Conservation (phyloP, 2,329 filamentous ascomycete species). For the Chalaropsis ovoidea region DNA sequence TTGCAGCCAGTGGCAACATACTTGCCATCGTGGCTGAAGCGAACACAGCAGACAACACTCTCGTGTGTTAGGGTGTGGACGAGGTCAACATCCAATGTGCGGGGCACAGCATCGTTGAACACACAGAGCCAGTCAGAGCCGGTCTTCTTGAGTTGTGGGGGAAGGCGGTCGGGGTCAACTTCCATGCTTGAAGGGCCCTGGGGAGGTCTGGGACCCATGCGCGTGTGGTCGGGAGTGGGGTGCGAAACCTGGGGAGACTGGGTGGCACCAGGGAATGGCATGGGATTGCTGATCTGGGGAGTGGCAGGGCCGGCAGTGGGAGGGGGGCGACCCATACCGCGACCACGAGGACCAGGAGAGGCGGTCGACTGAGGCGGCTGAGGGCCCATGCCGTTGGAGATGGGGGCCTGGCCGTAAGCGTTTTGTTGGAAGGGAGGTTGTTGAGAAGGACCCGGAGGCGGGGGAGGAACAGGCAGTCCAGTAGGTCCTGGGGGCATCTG, state of each 20-base stretch:
- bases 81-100: slow-evolving; percentile 83
- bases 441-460: slow-evolving; percentile 51
- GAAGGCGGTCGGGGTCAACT: slow-evolving; percentile 74
- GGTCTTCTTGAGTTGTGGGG: slow-evolving; percentile 78
- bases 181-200: slow-evolving; percentile 43
- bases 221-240: slow-evolving; percentile 60
- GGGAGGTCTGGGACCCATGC: slow-evolving; percentile 38
- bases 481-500: slow-evolving; percentile 38
- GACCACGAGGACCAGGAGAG: slow-evolving; percentile 65
- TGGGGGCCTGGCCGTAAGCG: slow-evolving; percentile 50
- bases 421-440: slow-evolving; percentile 68
- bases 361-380: slow-evolving; percentile 77
- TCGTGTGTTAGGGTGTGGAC: slow-evolving; percentile 88
- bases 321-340: slow-evolving; percentile 56
- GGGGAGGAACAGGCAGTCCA: slow-evolving; percentile 48
- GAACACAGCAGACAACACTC: slow-evolving; percentile 95
- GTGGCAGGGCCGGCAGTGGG: slow-evolving; percentile 61
- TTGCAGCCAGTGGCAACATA: slow-evolving; percentile 97
- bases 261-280: slow-evolving; percentile 72
- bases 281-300: slow-evolving; percentile 80
- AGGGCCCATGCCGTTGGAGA: slow-evolving; percentile 62
- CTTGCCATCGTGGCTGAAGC: slow-evolving; percentile 91
- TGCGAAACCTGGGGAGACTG: slow-evolving; percentile 82
- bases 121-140: slow-evolving; percentile 91
- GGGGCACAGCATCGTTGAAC: slow-evolving; percentile 86